Percentiles rank a stretch among this genome's conserved stretches.
Conservation (phyloP, 2,329 filamentous ascomycete genomes). For the Xenoacremonium recifei region DNA sequence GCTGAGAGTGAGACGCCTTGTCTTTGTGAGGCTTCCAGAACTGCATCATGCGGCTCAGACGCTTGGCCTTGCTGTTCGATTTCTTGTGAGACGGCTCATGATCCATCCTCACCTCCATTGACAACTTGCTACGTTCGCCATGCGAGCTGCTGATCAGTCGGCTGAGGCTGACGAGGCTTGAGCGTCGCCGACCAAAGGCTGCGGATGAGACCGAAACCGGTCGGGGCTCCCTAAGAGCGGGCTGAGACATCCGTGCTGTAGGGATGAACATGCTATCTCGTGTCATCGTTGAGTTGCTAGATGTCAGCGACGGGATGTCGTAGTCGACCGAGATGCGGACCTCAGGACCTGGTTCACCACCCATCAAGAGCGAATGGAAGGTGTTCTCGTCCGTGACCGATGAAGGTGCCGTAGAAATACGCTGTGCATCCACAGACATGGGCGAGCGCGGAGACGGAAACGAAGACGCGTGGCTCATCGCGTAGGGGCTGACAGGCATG, state of each 20-base stretch:
- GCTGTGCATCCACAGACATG: conserved; percentile 68
- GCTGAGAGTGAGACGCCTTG: conserved; percentile 20
- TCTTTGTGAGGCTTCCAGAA: conserved; percentile 70
- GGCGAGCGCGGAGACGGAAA: conserved; percentile 68
- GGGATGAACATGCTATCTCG: conserved; percentile 58
- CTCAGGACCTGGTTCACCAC: conserved; percentile 74
- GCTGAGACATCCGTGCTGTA: conserved; percentile 46
- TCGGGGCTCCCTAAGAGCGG: conserved; percentile 52
- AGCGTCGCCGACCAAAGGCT: conserved; percentile 67
- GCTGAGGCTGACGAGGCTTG: conserved; percentile 74
- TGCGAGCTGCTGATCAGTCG: conserved; percentile 74
- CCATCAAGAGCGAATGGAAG: conserved; percentile 64
- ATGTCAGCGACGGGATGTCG: conserved; percentile 71
- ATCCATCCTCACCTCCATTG: conserved; percentile 62
- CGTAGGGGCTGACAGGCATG: conserved; percentile 61
- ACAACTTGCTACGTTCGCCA: conserved; percentile 72
- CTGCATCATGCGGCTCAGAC: conserved; percentile 72
- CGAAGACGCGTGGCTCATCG: conserved; percentile 63
- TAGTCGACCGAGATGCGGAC: conserved; percentile 66
- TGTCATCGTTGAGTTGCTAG: conserved; percentile 75
- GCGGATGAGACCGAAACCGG: conserved; percentile 62
- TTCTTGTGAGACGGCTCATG: conserved; percentile 54
- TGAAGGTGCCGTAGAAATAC: conserved; percentile 73
- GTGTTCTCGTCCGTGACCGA: conserved; percentile 70
- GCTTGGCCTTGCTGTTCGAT: conserved; percentile 61